phyloP scores from a whole-genome alignment of 108 stramenopile species.

The Cyclotella baltica region DNA sequence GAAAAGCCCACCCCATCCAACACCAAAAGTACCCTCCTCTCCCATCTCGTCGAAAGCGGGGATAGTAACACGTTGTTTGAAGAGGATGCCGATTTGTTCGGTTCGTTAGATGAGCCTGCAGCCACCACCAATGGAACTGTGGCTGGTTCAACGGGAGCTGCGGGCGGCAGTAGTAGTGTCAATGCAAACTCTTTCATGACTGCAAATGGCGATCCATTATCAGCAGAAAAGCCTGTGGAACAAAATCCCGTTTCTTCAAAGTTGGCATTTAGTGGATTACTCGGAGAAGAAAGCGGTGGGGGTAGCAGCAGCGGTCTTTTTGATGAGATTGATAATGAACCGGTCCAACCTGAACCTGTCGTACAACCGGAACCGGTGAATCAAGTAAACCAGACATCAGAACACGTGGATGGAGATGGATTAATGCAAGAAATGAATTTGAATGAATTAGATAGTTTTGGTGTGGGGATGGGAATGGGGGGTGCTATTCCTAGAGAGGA shows the following conservation, averaged over 20 bases:
- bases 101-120: conserved; percentile 2
- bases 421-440: conserved; percentile 41
- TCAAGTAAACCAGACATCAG: conserved; percentile 33
- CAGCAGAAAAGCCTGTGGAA: not conserved
- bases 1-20: not conserved
- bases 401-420: conserved; percentile 27
- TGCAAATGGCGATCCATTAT: not conserved
- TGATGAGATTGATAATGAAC: conserved; percentile 67
- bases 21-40: conserved; percentile 21
- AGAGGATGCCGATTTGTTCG: conserved; percentile 21
- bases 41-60: not conserved
- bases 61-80: not conserved
- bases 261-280: conserved; percentile 27
- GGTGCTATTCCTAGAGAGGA: conserved; percentile 28
- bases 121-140: not conserved
- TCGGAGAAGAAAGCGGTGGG: conserved; percentile 47
- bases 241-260: not conserved
- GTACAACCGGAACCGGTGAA: conserved; percentile 30
- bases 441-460: conserved; percentile 24
- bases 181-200: not conserved
- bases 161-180: not conserved
- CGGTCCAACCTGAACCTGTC: conserved; percentile 47
- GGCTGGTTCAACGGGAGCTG: not conserved
- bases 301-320: conserved; percentile 63
- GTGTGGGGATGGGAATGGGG: conserved; percentile 45